phyloP scores from a whole-genome alignment of 352 stramenopile genomes.

The Phytopythium boreale region DNA sequence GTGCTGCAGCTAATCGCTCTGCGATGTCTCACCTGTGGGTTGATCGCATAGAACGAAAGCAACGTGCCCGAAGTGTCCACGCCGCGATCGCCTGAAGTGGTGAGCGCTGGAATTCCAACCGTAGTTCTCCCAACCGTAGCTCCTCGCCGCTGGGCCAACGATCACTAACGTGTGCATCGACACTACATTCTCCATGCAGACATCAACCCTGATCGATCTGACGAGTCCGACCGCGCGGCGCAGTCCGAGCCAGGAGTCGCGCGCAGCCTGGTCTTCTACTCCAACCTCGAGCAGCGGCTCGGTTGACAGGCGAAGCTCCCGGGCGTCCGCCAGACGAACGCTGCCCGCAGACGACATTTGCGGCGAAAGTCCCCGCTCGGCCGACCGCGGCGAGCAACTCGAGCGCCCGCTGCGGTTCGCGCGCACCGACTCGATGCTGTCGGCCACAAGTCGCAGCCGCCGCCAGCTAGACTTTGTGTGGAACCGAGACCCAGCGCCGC shows the following conservation, averaged over 20 bases:
- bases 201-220: constrained; percentile 53
- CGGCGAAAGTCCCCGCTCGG: constrained; percentile 49
- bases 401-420: constrained; percentile 8
- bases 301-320: not conserved
- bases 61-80: constrained; percentile 4
- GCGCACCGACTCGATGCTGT: constrained; percentile 6
- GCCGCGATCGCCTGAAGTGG: constrained; percentile 4
- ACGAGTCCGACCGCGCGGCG: constrained; percentile 29
- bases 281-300: not conserved
- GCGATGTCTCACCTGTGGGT: not conserved
- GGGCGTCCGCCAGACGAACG: not conserved
- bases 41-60: not conserved
- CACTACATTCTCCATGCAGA: not conserved
- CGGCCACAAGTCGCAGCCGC: constrained; percentile 5
- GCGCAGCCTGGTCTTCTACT: constrained; percentile 1
- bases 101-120: not conserved
- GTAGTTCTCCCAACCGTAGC: not conserved
- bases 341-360: constrained; percentile 43
- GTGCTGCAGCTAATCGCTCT: not conserved
- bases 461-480: constrained; percentile 6
- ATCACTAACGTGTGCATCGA: not conserved
- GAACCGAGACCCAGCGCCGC: not conserved
- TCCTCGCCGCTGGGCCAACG: constrained; percentile 1
- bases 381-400: constrained; percentile 1
- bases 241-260: not conserved